Conservation (phyloP, 345 rosid genomes). For the Physaria fendleri region DNA sequence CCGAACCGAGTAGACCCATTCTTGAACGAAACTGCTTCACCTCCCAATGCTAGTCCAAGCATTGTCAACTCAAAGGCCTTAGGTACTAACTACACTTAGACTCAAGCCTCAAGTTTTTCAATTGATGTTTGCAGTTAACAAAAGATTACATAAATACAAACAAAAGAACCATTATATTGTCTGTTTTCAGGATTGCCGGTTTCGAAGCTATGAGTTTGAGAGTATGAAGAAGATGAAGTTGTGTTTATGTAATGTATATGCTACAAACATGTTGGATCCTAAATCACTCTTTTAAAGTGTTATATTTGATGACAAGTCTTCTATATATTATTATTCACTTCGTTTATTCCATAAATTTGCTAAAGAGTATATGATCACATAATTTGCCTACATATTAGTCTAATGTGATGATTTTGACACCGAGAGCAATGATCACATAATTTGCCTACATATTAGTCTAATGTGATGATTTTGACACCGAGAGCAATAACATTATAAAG, state of each 20-base stretch:
- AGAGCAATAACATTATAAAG: too few species aligned
- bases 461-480: too few species aligned
- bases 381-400: too few species aligned
- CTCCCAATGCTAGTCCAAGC: conserved; percentile 87
- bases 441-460: too few species aligned
- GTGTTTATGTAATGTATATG: conserved; percentile 14
- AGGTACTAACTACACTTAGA: conserved; percentile 28
- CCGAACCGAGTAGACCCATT: conserved; percentile 75
- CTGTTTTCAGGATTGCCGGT: conserved; percentile 62
- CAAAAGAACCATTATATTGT: neutral
- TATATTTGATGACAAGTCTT: neutral
- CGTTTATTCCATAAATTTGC: neutral
- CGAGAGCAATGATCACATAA: too few species aligned
- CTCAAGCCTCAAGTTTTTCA: neutral
- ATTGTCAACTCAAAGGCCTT: conserved; percentile 81
- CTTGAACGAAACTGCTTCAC: conserved; percentile 65
- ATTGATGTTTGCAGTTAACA: neutral
- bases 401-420: too few species aligned
- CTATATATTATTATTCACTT: neutral
- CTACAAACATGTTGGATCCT: conserved; percentile 15
- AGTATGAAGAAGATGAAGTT: conserved; percentile 5
- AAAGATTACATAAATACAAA: neutral
- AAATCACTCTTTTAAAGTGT: conserved; percentile 12
- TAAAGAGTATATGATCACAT: neutral
- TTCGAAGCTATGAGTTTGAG: conserved; percentile 68